These are phyloP conservation scores for Ophiocordyceps camponoti-floridani DNA, from an alignment of 2,329 filamentous ascomycete genomes.

Conservation along the genomic window DNA sequence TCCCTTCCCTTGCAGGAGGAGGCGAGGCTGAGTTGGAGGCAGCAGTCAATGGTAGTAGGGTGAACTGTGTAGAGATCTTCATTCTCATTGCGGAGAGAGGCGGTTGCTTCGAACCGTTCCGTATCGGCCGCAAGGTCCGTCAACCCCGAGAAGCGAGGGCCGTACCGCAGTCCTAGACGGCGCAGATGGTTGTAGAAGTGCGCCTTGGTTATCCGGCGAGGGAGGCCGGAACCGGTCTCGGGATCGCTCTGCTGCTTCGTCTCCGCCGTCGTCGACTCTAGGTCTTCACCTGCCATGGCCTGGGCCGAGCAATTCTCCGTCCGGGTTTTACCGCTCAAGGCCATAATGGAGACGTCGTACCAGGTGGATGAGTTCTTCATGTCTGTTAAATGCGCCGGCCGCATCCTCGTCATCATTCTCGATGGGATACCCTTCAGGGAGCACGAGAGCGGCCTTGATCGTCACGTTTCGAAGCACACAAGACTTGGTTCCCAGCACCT, in stretches of 20 bases:
- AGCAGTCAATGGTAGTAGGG: constrained; percentile 2
- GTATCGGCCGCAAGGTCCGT: constrained; percentile 2
- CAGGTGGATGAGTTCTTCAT: constrained; percentile 3
- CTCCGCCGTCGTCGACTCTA: background rate
- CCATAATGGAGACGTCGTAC: constrained; percentile 4
- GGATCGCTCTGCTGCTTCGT: background rate
- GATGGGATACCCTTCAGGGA: constrained; percentile 1
- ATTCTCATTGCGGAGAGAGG: background rate
- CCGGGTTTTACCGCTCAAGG: constrained; percentile 4
- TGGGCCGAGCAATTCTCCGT: constrained; percentile 3
- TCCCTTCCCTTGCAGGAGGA: background rate
- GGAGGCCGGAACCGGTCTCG: background rate
- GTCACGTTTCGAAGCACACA: constrained; percentile 2
- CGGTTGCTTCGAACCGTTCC: background rate
- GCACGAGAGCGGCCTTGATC: constrained; percentile 3
- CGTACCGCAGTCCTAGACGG: constrained; percentile 2
- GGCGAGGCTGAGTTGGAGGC: constrained; percentile 2
- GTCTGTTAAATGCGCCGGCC: constrained; percentile 1
- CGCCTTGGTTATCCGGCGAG: background rate
- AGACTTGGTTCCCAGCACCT: constrained; percentile 2
- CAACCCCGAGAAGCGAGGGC: constrained; percentile 2
- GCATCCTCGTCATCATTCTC: constrained; percentile 4
- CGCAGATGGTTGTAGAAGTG: background rate
- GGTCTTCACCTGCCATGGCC: constrained; percentile 1
- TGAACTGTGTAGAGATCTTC: constrained; percentile 2